Percentiles rank a stretch among this genome's conserved stretches.
These are phyloP conservation scores for Emmonsia crescens DNA, from an alignment of 2,329 filamentous ascomycete species.

Conservation along the genomic window DNA sequence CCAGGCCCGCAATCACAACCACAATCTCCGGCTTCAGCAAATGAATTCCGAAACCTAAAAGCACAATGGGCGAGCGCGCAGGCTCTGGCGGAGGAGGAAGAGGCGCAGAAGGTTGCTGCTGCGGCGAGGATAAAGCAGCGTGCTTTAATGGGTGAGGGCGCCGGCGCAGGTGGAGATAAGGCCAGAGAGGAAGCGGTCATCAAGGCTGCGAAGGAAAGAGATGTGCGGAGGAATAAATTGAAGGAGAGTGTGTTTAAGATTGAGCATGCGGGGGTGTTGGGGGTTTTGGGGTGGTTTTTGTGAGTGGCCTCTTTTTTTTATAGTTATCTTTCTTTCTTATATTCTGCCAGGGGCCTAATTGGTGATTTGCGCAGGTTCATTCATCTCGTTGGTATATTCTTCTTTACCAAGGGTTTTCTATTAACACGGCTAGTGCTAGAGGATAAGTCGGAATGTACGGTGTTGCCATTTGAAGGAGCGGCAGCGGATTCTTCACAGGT, in stretches of 20 bases:
- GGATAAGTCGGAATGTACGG: conserved; percentile 59
- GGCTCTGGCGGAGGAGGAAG: conserved; percentile 13
- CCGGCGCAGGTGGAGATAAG: background rate
- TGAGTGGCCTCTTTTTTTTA: conserved; percentile 19
- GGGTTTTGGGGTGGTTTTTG: conserved; percentile 32
- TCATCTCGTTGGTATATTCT: conserved; percentile 70
- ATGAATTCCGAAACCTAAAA: conserved; percentile 14
- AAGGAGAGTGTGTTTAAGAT: conserved; percentile 30
- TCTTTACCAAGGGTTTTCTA: conserved; percentile 92
- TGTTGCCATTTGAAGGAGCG: conserved; percentile 51
- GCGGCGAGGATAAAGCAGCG: conserved; percentile 1
- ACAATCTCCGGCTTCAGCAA: background rate
- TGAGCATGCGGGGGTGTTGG: conserved; percentile 28
- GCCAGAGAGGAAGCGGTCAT: conserved; percentile 12
- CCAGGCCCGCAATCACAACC: background rate
- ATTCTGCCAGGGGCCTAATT: background rate
- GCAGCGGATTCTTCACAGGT: conserved; percentile 24
- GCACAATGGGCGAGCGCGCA: conserved; percentile 15
- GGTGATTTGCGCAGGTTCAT: conserved; percentile 42
- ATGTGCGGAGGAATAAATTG: conserved; percentile 20
- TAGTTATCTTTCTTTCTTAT: background rate
- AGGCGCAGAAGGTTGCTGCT: conserved; percentile 9
- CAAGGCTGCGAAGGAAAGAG: conserved; percentile 18
- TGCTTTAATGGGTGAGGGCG: background rate
- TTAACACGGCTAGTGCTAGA: conserved; percentile 74